Percentiles rank a stretch among this genome's conserved stretches.
Conservation (phyloP, 257 asterid species). For the Salvia rosmarinus region DNA sequence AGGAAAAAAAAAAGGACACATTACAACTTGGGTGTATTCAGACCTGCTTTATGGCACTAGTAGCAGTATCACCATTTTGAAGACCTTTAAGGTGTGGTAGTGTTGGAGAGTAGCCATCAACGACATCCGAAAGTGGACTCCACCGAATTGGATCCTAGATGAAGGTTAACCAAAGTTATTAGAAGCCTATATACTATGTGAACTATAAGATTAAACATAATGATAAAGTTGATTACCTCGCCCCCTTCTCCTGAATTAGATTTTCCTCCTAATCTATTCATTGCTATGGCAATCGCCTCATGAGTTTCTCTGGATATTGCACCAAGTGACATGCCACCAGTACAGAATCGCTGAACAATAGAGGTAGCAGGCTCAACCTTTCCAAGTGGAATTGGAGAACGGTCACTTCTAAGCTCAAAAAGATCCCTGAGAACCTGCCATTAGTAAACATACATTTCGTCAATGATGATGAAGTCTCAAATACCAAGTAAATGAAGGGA, state of each 20-base stretch:
- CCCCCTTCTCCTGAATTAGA: conserved; percentile 99
- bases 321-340: conserved; percentile 99
- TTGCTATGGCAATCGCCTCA: conserved; percentile 98
- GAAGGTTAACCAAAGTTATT: conserved; percentile 21
- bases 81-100: conserved; percentile 98
- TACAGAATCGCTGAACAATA: conserved; percentile 93
- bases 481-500: neutral
- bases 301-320: conserved; percentile 99
- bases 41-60: conserved; percentile 99
- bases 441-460: conserved; percentile 24
- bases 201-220: conserved; percentile 8
- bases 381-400: conserved; percentile 92
- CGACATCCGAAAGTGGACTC: conserved; percentile 95
- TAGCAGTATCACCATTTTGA: conserved; percentile 98
- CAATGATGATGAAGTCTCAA: conserved; percentile 6
- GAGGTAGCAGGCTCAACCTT: conserved; percentile 89
- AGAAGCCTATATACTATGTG: neutral
- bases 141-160: conserved; percentile 97
- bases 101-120: conserved; percentile 98
- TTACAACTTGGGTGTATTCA: neutral
- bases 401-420: conserved; percentile 80
- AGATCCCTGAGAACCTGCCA: conserved; percentile 97
- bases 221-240: conserved; percentile 63
- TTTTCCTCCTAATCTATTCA: conserved; percentile 96
- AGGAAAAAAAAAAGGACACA: neutral